Evolutionary conservation across 2,329 filamentous ascomycete genomes (phyloP).

Genomic region (Coniochaeta prunicola): DNA sequence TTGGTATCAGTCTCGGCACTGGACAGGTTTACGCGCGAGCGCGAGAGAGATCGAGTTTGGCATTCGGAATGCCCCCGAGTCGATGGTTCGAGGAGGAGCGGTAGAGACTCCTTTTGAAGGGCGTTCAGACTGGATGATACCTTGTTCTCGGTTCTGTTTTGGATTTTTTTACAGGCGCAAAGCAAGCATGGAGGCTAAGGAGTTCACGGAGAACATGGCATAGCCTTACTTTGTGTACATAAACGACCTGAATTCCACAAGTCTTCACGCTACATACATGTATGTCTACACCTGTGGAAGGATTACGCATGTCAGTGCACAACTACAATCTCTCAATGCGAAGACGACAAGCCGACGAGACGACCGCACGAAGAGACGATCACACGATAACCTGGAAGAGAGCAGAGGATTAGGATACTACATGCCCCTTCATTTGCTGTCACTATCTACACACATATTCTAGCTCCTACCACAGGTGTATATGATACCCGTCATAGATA

Average conservation of each 20-base stretch:
- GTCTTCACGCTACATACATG: not conserved
- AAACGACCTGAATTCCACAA: not conserved
- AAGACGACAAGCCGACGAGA: too few relatives aligned
- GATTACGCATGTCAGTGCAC: too few relatives aligned
- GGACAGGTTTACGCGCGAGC: not conserved
- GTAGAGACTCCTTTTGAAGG: not conserved
- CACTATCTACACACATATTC: too few relatives aligned
- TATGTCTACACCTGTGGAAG: too few relatives aligned
- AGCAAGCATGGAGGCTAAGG: not conserved
- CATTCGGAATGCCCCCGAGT: not conserved
- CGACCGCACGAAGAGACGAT: too few relatives aligned
- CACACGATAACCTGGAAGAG: too few relatives aligned
- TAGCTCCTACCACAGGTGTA: too few relatives aligned
- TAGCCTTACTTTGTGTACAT: not conserved
- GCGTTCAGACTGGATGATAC: constrained; percentile 1
- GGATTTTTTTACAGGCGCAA: not conserved
- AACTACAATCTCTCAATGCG: too few relatives aligned
- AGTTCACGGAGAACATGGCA: not conserved
- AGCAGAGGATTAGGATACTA: too few relatives aligned
- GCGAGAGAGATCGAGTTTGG: not conserved
- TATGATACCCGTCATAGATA: not conserved
- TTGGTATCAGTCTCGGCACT: not conserved
- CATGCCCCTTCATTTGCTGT: too few relatives aligned
- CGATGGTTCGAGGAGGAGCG: not conserved
- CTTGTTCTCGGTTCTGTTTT: not conserved